Percentiles rank a stretch among this genome's conserved stretches.
Conservation (phyloP, 225 moss, liverwort and hornwort genomes). For the Marchantia paleacea region DNA sequence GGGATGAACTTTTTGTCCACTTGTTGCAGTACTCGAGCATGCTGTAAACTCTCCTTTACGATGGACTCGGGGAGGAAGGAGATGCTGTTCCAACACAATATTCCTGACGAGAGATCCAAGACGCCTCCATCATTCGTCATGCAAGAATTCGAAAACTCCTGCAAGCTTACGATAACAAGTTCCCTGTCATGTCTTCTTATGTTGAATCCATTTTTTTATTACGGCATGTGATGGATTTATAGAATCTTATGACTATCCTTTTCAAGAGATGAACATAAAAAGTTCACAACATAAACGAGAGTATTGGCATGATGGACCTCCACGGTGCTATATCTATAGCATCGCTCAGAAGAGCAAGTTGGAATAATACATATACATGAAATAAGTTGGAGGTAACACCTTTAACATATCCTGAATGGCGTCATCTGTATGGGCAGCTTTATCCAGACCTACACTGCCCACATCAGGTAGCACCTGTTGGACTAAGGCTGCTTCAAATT, state of each 20-base stretch:
- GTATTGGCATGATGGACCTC: no score
- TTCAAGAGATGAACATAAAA: no score
- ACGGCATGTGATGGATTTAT: no score
- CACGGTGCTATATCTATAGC: not conserved
- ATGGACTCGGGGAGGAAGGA: conserved; percentile 69
- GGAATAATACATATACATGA: not conserved
- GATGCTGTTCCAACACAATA: conserved; percentile 57
- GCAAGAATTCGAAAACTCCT: conserved; percentile 92
- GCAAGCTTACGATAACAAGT: conserved; percentile 9
- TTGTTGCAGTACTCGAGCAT: conserved; percentile 84
- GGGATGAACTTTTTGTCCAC: conserved; percentile 91
- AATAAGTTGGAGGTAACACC: conserved; percentile 33
- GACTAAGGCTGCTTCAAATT: not conserved
- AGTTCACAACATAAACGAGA: no score
- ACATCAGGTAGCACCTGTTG: not conserved
- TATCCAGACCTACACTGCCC: conserved; percentile 2
- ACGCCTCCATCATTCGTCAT: conserved; percentile 72
- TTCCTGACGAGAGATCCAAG: conserved; percentile 70
- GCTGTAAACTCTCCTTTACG: conserved; percentile 70
- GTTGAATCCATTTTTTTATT: no score
- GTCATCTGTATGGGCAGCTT: conserved; percentile 36
- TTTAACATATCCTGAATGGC: conserved; percentile 62
- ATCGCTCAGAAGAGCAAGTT: not conserved
- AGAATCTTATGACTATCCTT: no score
- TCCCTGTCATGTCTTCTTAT: not conserved